Base-by-base conservation (phyloP, 768 basidiomycete species). In the Russula ochroleuca region DNA sequence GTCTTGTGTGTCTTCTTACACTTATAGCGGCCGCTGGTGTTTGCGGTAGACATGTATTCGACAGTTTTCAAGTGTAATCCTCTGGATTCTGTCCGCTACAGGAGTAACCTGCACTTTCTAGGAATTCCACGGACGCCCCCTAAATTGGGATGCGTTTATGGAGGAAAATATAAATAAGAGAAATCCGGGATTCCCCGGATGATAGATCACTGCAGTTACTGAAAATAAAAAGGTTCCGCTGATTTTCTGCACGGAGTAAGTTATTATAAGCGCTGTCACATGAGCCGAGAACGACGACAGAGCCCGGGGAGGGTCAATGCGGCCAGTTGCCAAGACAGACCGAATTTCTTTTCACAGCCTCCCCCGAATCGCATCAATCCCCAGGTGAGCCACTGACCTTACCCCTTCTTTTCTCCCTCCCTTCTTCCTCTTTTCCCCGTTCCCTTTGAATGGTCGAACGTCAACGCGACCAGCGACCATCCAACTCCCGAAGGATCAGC, bases 1-100 rank as follows among this genome's bases (percentile, higher is more conserved):
- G 25, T 33, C 25, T 45, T 40, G 50, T n/a, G 48, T 57, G 35
- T 37, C 56, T 54, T 8, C 35, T 38, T 23, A 11, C 40, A 19
- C 35, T 59, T 28, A 43, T 19, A 19, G 35, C 11, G 25, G 45
- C 14, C 85, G 3, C 79, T 90, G 17, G 81, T 82, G 38, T 84
- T 84, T 69, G 80, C 82, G 0, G 73, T 78, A 33, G 84, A 85
- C 73, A 84, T 83, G 83, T 85, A 81, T 65, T 74, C 82, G 28
- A 87, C 90, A 1, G 81, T 94, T n/a, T 94, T 94, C 78, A 86
- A 89, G 70, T 77, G 78, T 35, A 87, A 90, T 69, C 91, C 92
- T 21, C 78, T 94, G 61, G 83, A 87, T 70, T 84, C 88, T 0
- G 75, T 73, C 66, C 76, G 73, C 28, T 95, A 94, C 72, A 82